Base-by-base conservation (phyloP, 2,329 filamentous ascomycete genomes). In the Bipolaris gigantea region DNA sequence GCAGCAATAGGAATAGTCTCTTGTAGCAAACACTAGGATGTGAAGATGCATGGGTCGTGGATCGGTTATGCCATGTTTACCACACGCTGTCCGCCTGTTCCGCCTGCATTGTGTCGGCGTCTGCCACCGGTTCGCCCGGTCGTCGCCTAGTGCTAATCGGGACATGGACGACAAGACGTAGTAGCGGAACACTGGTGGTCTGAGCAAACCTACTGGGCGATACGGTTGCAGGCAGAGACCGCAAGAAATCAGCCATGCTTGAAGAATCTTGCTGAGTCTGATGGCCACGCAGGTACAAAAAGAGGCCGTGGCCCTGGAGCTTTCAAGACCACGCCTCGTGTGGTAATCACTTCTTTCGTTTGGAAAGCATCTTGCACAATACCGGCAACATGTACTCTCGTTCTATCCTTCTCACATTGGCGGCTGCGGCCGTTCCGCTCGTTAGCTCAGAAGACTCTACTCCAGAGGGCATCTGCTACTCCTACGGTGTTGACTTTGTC, bases 401-500 rank as follows among this genome's bases (percentile, higher is more conserved):
- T 46, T 70, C 61, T 48, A 40, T 58, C 7, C 55, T 60, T 13
- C 42, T 72, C 5, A 52, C 61, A 43, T 63, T 62, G 42, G 48
- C 66, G 51, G 63, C 64, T 48, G 56, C 63, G 19, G 51, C 71
- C 2, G 33, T 73, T 18, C 65, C 70, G 5, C 39, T 69, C 19
- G 65, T 61, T 39, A 54, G 44, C 19, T 55, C 66, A 10, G 59
- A 69, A 36, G 50, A 36, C 16, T 48, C 53, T 55, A 6, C 61
- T 64, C 21, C 66, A 21, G 8, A 11, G 27, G 21, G 66, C 1
- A 60, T 68, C 18, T 76, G 74, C 55, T 64, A 70, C 43, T 72
- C 73, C 10, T 75, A 65, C 48, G 74, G 74, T 46, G 69, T 76
- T 16, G 78, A 80, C 58, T 80, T 77, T 50, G 63, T 76, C 42